These are phyloP conservation scores for Ceratocystis papillata DNA, from an alignment of 2,329 filamentous ascomycete genomes.

Conservation along the genomic window DNA sequence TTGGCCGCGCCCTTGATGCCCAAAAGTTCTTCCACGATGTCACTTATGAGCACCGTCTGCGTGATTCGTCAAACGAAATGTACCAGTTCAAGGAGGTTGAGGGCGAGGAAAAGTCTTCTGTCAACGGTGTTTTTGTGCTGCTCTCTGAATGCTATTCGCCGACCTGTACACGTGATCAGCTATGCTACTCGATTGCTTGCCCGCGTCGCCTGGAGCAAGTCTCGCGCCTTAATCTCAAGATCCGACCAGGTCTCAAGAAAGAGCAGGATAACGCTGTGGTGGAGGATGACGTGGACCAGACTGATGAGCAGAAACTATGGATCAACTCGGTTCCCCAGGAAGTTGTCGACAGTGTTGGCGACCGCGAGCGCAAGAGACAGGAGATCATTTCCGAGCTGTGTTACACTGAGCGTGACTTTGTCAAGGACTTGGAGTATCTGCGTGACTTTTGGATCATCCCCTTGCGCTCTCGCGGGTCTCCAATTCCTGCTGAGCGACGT, in stretches of 20 bases:
- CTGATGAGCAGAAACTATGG: conserved; percentile 96
- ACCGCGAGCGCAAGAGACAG: conserved; percentile 92
- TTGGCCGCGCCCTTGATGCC: conserved; percentile 85
- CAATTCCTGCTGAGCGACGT: conserved; percentile 75
- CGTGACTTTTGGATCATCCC: conserved; percentile 98
- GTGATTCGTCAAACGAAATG: conserved; percentile 88
- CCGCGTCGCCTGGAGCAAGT: conserved; percentile 89
- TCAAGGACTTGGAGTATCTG: conserved; percentile 95
- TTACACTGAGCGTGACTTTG: conserved; percentile 97
- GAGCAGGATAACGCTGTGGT: conserved; percentile 47
- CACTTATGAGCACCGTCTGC: conserved; percentile 88
- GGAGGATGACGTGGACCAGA: conserved; percentile 73
- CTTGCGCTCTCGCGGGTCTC: conserved; percentile 67
- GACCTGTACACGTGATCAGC: conserved; percentile 85
- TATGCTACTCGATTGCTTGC: conserved; percentile 97
- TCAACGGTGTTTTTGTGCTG: conserved; percentile 93
- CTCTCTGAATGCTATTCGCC: conserved; percentile 97
- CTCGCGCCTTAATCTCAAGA: conserved; percentile 83
- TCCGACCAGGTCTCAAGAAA: conserved; percentile 72
- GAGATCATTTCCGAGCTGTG: conserved; percentile 97
- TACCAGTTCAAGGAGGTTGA: conserved; percentile 77
- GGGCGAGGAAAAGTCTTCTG: conserved; percentile 55
- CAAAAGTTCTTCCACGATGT: conserved; percentile 99
- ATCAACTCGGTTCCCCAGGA: conserved; percentile 98
- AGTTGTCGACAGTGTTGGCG: conserved; percentile 76